phyloP scores from a whole-genome alignment of 2,329 filamentous ascomycete genomes.

The Sphaerulina vaccinii region DNA sequence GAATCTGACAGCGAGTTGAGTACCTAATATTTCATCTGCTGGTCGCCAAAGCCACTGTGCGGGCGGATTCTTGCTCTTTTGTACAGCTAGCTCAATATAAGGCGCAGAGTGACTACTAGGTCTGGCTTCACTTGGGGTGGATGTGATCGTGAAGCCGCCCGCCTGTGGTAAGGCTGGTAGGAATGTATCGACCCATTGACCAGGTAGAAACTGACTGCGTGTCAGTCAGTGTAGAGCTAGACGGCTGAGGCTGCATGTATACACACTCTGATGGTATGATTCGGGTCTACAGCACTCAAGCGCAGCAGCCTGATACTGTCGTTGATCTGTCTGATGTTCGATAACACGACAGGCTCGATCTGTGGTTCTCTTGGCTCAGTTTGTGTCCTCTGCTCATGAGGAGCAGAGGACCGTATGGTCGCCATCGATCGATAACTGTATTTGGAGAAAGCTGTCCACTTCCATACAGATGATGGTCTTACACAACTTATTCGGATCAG shows the following conservation, averaged over 20 bases:
- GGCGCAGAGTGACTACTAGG: slow-evolving; percentile 31
- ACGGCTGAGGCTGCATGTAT: slow-evolving; percentile 6
- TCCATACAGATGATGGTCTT: background rate
- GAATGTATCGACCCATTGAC: slow-evolving; percentile 74
- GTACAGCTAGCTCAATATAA: slow-evolving; percentile 77
- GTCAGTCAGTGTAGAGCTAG: slow-evolving; percentile 23
- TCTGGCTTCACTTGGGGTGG: slow-evolving; percentile 55
- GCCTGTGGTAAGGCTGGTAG: slow-evolving; percentile 67
- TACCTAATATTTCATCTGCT: slow-evolving; percentile 55
- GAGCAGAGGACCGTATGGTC: slow-evolving; percentile 33
- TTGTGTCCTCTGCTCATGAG: slow-evolving; percentile 71
- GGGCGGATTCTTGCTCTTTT: slow-evolving; percentile 68
- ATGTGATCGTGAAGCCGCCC: slow-evolving; percentile 87
- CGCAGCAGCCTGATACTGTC: slow-evolving; percentile 66
- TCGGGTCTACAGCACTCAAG: slow-evolving; percentile 56
- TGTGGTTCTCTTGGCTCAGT: slow-evolving; percentile 67
- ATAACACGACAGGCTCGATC: slow-evolving; percentile 62
- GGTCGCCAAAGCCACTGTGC: slow-evolving; percentile 74
- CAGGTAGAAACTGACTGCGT: background rate
- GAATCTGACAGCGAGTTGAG: slow-evolving; percentile 64
- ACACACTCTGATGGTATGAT: slow-evolving; percentile 34
- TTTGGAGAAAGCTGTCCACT: background rate
- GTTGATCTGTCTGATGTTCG: slow-evolving; percentile 64
- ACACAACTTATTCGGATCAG: too few species aligned
- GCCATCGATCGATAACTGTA: slow-evolving; percentile 30